Evolutionary conservation across 441 rosid species (phyloP).

Genomic region (Pelargonium cotyledonis): DNA sequence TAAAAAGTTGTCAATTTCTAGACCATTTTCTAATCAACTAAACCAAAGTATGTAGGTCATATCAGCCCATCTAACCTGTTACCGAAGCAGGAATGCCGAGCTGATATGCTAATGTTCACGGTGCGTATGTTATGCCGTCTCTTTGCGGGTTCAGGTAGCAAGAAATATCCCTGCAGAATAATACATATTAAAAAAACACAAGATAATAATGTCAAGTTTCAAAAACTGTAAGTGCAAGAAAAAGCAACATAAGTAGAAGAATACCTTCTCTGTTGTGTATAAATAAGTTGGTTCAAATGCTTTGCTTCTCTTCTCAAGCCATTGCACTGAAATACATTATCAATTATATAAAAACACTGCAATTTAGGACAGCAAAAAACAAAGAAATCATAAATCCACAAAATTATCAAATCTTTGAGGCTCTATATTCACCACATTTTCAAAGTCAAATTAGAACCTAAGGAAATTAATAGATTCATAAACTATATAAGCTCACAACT

Average conservation of each 20-base stretch:
- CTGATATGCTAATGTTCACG: conserved; percentile 78
- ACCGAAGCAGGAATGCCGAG: conserved; percentile 90
- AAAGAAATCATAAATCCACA: background rate
- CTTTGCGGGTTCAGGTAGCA: conserved; percentile 84
- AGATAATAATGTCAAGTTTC: background rate
- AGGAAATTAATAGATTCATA: too few relatives aligned
- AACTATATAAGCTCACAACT: too few relatives aligned
- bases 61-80: conserved; percentile 55
- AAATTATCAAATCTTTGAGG: background rate
- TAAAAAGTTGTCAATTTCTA: background rate
- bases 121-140: conserved; percentile 73
- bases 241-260: conserved; percentile 9
- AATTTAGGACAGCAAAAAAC: background rate
- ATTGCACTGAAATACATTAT: conserved; percentile 50
- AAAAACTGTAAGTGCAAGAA: conserved; percentile 10
- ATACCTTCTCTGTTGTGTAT: conserved; percentile 91
- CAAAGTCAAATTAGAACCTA: too few relatives aligned
- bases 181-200: conserved; percentile 2
- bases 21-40: too few relatives aligned
- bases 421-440: too few relatives aligned
- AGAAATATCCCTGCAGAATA: conserved; percentile 67
- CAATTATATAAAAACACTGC: background rate
- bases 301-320: conserved; percentile 78
- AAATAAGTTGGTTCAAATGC: conserved; percentile 84
- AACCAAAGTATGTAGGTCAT: too few relatives aligned